phyloP scores from a whole-genome alignment of 371 early-diverging fungal species.

The Syncephalis fuscata region DNA sequence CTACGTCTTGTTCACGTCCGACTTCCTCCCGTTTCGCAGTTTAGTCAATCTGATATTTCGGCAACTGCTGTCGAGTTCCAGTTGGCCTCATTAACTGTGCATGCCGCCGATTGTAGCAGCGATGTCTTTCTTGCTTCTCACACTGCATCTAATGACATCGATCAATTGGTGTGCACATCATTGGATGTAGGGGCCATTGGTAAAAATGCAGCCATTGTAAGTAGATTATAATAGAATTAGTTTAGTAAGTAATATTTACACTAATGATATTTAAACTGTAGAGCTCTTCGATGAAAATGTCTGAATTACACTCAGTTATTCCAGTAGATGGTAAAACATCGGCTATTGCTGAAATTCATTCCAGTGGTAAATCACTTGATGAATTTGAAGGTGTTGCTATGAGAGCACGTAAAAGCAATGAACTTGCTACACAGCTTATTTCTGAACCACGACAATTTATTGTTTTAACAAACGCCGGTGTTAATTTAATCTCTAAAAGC shows the following conservation, averaged over 20 bases:
- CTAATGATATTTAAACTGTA: too few relatives aligned
- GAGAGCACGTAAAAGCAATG: constrained; percentile 21
- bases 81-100: constrained; percentile 18
- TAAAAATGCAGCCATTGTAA: constrained; percentile 9
- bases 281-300: background rate
- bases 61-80: constrained; percentile 1
- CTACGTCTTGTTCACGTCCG: constrained; percentile 31
- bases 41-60: constrained; percentile 3
- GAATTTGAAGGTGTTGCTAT: constrained; percentile 8
- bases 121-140: constrained; percentile 45
- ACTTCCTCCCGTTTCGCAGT: constrained; percentile 24
- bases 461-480: constrained; percentile 48
- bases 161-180: constrained; percentile 35
- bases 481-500: constrained; percentile 39
- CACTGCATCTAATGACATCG: constrained; percentile 35
- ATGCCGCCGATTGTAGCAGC: constrained; percentile 34
- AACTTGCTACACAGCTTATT: constrained; percentile 39
- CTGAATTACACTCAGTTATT: background rate
- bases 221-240: too few relatives aligned
- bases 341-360: constrained; percentile 44
- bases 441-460: constrained; percentile 43
- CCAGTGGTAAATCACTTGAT: constrained; percentile 11
- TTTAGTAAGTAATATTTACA: too few relatives aligned
- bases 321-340: constrained; percentile 59
- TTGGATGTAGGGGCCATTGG: constrained; percentile 34